Base-by-base conservation (phyloP, 1,139 yeast genomes). In the Geotrichum australiense region DNA sequence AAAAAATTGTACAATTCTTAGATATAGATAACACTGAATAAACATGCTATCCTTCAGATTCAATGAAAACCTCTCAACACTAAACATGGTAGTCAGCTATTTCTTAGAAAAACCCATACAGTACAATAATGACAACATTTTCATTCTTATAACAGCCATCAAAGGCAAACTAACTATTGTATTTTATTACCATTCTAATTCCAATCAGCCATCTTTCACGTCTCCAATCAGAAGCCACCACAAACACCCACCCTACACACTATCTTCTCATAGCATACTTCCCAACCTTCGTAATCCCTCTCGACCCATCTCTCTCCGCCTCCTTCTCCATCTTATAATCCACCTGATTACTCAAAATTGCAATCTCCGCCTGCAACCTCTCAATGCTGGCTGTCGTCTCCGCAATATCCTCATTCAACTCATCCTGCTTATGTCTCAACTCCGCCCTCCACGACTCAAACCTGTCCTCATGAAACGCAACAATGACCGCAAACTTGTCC, bases 381-480 rank as follows among this genome's bases (percentile, higher is more conserved):
- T 39, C 42, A 33, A 39, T 39, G 22, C 33, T 32, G 18, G 26
- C 37, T 2, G 42, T 39, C 26, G 42, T 33, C 18, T 39, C 42
- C 12, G 42, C 77, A 47, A 80, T 70, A 46, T 77, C 85, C 31
- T 63, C 58, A 52, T 80, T 80, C 53, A 76, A 70, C 41, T 60
- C 61, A 22, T 67, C 66, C 57, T 82, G 91, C 51, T 73, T 73
- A 15, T 64, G 66, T 36, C 73, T 66, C 43, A 84, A 66, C 3
- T 74, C 76, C 38, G 60, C 61, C 50, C 77, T 76, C 89, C 91
- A 82, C 32, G 73, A 75, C 53, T 73, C 74, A 54, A 83, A 81
- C 49, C 75, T 70, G 43, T 61, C 65, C 51, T 81, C 86, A 56
- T 82, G 84, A 23, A 60, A 53, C 21, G 61, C 56, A 31, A 78